Conservation (phyloP, 2,329 filamentous ascomycete genomes). For the Scolecobasidium constrictum region DNA sequence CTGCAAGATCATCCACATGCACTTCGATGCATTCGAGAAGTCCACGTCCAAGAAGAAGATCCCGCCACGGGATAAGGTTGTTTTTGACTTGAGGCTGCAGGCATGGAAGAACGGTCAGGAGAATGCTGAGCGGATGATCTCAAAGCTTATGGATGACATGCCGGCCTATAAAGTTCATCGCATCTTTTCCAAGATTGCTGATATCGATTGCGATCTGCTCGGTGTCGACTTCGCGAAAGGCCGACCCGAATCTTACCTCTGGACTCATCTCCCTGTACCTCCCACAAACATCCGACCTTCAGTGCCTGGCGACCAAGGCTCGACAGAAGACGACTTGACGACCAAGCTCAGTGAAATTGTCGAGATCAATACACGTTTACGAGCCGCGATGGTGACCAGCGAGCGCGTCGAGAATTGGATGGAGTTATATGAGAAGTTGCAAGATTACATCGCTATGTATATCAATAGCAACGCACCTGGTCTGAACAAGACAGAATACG, state of each 20-base stretch:
- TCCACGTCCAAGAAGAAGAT: constrained; percentile 81
- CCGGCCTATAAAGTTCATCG: constrained; percentile 83
- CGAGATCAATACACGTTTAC: constrained; percentile 79
- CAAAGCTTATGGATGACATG: constrained; percentile 88
- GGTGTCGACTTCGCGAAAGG: constrained; percentile 80
- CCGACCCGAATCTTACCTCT: constrained; percentile 91
- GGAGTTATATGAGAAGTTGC: constrained; percentile 97
- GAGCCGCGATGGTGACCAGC: constrained; percentile 70
- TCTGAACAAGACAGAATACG: constrained; percentile 75
- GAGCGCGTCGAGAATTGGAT: constrained; percentile 81
- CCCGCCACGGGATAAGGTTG: constrained; percentile 67
- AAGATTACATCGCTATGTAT: constrained; percentile 92
- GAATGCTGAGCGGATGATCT: constrained; percentile 82
- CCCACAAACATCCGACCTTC: constrained; percentile 91
- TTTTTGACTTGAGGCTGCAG: constrained; percentile 77
- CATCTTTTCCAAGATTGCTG: constrained; percentile 78
- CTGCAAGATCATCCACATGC: constrained; percentile 91
- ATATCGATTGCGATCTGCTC: constrained; percentile 80
- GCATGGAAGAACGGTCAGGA: constrained; percentile 58
- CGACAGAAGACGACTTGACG: constrained; percentile 92
- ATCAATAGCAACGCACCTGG: constrained; percentile 95
- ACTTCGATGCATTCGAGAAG: constrained; percentile 77
- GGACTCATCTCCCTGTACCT: constrained; percentile 90
- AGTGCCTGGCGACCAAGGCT: constrained; percentile 84
- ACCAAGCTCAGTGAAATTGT: constrained; percentile 96